Evolutionary conservation across 257 asterid genomes (phyloP).

Genomic region (Orobanche coerulescens): DNA sequence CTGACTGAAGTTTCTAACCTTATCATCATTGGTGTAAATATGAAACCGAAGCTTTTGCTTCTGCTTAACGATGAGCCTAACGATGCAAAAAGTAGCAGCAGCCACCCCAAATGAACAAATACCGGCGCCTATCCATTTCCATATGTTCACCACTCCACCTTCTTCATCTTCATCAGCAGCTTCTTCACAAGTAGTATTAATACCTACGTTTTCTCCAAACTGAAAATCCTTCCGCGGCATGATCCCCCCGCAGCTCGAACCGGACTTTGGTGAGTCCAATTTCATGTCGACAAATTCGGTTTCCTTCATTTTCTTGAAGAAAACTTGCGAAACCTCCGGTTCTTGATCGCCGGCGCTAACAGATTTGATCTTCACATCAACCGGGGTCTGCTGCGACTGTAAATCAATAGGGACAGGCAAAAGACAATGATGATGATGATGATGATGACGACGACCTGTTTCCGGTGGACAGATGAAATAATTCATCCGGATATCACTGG

Average conservation of each 20-base stretch:
- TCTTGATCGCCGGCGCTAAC: constrained; percentile 22
- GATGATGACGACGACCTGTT: neutral
- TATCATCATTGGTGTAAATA: constrained; percentile 37
- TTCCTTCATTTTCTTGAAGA: constrained; percentile 67
- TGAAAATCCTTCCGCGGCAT: constrained; percentile 37
- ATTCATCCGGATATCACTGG: constrained; percentile 34
- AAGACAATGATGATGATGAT: constrained; percentile 17
- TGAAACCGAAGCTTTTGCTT: constrained; percentile 33
- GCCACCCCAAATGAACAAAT: constrained; percentile 68
- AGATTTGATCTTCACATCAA: constrained; percentile 15
- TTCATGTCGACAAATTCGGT: constrained; percentile 70
- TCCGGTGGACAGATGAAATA: too few relatives aligned
- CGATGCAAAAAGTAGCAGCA: constrained; percentile 57
- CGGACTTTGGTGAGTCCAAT: constrained; percentile 55
- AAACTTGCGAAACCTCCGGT: constrained; percentile 56
- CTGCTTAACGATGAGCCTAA: constrained; percentile 33
- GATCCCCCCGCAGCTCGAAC: constrained; percentile 19
- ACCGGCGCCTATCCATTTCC: constrained; percentile 77
- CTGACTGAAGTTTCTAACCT: constrained; percentile 27
- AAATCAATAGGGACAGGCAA: constrained; percentile 25
- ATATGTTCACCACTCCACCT: constrained; percentile 30
- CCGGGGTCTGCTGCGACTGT: constrained; percentile 21
- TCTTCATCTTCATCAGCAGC: constrained; percentile 14
- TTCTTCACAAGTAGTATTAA: neutral
- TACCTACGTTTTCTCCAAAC: constrained; percentile 31